Conservation (phyloP, 257 asterid genomes). For the Ophiorrhiza pumila region DNA sequence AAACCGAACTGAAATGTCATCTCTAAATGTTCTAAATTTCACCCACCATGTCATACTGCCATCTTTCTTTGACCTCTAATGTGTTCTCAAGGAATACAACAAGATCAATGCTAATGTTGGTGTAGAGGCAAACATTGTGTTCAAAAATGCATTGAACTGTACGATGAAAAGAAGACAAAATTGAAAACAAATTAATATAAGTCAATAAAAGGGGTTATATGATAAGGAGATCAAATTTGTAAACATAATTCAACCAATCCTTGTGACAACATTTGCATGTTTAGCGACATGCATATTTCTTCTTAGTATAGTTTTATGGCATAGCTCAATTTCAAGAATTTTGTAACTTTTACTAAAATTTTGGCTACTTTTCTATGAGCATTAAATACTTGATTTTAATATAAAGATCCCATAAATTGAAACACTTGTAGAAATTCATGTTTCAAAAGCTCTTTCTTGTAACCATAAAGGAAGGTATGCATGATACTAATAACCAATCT, state of each 20-base stretch:
- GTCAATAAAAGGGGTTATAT: not conserved
- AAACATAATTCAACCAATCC: no score
- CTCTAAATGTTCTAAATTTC: slow-evolving; percentile 87
- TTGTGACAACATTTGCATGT: not conserved
- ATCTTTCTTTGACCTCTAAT: slow-evolving; percentile 86
- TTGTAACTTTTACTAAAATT: not conserved
- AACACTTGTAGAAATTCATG: not conserved
- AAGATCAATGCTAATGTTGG: slow-evolving; percentile 76
- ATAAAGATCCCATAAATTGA: not conserved
- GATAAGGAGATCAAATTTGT: no score
- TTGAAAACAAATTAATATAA: not conserved
- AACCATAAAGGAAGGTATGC: not conserved
- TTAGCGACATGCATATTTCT: not conserved
- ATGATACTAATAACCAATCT: slow-evolving; percentile 86
- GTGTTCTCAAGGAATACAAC: slow-evolving; percentile 95
- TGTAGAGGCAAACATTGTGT: slow-evolving; percentile 84
- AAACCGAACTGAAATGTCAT: slow-evolving; percentile 34
- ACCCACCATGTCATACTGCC: slow-evolving; percentile 99
- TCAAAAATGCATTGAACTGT: slow-evolving; percentile 89
- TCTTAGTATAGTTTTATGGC: not conserved
- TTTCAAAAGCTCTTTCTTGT: not conserved
- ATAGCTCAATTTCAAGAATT: no score
- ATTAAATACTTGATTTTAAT: not conserved
- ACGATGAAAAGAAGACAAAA: slow-evolving; percentile 10
- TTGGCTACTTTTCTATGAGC: not conserved